A percentile compares a stretch with the other conserved stretches of the same genome.
Conservation (phyloP, 495 filamentous ascomycete species). For the Oidiodendron maius region DNA sequence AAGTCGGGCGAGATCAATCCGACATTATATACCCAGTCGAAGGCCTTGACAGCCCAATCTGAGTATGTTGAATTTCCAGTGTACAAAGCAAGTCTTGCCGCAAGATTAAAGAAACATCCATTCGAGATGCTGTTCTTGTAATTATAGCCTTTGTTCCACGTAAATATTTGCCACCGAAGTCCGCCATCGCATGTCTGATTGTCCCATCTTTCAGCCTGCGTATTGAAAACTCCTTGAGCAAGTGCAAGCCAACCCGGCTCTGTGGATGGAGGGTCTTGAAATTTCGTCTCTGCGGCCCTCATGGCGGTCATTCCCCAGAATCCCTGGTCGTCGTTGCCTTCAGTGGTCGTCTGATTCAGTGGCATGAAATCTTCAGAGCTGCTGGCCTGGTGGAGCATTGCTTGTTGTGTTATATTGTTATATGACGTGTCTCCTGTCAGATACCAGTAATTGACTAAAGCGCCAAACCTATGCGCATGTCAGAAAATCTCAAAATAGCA, state of each 20-base stretch:
- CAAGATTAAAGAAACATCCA: conserved; percentile 45
- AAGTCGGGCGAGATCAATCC: conserved; percentile 43
- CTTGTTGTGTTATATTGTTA: conserved; percentile 55
- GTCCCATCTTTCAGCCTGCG: conserved; percentile 55
- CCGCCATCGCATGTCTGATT: conserved; percentile 60
- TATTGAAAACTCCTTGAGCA: conserved; percentile 68
- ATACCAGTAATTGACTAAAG: conserved; percentile 70
- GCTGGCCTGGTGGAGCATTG: conserved; percentile 62
- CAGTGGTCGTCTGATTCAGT: conserved; percentile 63
- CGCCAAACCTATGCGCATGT: conserved; percentile 44
- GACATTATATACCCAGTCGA: conserved; percentile 54
- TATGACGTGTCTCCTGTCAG: conserved; percentile 63
- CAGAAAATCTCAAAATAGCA: neutral
- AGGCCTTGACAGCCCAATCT: conserved; percentile 62
- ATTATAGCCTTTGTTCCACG: conserved; percentile 67
- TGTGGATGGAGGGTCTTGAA: conserved; percentile 45
- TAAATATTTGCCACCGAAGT: conserved; percentile 72
- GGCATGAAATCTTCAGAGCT: conserved; percentile 56
- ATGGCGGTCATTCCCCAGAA: conserved; percentile 4
- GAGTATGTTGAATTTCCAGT: conserved; percentile 64
- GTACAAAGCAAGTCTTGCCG: conserved; percentile 64
- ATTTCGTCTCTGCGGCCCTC: conserved; percentile 36
- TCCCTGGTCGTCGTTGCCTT: conserved; percentile 77
- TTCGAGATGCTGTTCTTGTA: conserved; percentile 57
- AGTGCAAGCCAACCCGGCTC: conserved; percentile 62